Conservation (phyloP, 2,329 filamentous ascomycete genomes). For the Aureobasidium subglaciale region DNA sequence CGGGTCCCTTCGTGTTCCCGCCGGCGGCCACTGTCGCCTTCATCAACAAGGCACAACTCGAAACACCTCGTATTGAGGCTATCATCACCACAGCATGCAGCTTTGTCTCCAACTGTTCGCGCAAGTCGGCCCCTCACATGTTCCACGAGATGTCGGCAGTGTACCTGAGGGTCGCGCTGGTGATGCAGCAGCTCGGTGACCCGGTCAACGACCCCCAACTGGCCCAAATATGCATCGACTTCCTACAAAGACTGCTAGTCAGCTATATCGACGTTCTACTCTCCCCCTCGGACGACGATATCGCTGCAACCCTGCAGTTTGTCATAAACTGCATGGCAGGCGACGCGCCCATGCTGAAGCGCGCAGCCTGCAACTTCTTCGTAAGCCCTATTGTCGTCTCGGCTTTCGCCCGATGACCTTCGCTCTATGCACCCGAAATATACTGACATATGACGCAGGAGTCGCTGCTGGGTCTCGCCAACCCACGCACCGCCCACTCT, state of each 20-base stretch:
- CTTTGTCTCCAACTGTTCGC: conserved; percentile 47
- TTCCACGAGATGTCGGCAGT: conserved; percentile 46
- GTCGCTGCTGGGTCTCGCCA: conserved; percentile 16
- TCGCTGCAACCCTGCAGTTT: conserved; percentile 65
- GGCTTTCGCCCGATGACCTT: not conserved
- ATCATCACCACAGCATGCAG: conserved; percentile 66
- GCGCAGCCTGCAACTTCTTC: conserved; percentile 69
- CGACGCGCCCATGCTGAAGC: conserved; percentile 68
- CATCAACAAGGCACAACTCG: conserved; percentile 45
- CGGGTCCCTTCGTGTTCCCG: conserved; percentile 71
- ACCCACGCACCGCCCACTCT: conserved; percentile 22
- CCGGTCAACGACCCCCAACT: conserved; percentile 63
- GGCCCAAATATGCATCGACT: conserved; percentile 66
- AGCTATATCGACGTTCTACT: conserved; percentile 58
- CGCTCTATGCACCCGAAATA: not conserved
- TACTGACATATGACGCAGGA: conserved; percentile 20
- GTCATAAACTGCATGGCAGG: conserved; percentile 62
- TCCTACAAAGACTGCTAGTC: conserved; percentile 57
- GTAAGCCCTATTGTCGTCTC: conserved; percentile 23
- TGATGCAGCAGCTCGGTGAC: conserved; percentile 56
- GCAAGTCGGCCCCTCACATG: conserved; percentile 33
- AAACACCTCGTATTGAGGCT: conserved; percentile 60
- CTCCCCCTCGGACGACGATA: conserved; percentile 48
- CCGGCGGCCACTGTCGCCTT: conserved; percentile 59
- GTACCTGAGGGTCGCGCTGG: conserved; percentile 54